These are phyloP conservation scores for Sclerotinia trifoliorum DNA, from an alignment of 2,329 filamentous ascomycete genomes.

Conservation along the genomic window DNA sequence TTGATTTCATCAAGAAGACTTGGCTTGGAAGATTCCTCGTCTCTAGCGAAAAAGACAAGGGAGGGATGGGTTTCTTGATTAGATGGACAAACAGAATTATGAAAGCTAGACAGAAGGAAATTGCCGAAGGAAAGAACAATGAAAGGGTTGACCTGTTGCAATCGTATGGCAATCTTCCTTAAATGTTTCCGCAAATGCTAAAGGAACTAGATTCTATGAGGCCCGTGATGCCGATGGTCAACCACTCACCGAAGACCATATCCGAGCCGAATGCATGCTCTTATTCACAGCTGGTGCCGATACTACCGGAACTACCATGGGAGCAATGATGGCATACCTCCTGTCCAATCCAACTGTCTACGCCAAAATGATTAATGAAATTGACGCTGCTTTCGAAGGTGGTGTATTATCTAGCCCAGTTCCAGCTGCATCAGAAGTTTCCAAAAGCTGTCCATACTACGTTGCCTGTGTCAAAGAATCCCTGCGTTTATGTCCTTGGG, in stretches of 20 bases:
- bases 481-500: slow-evolving; percentile 10
- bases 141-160: slow-evolving; percentile 54
- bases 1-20: slow-evolving; percentile 54
- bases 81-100: slow-evolving; percentile 56
- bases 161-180: slow-evolving; percentile 39
- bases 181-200: neutral
- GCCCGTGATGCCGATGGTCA: slow-evolving; percentile 5
- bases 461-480: slow-evolving; percentile 22
- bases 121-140: slow-evolving; percentile 46
- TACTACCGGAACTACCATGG: slow-evolving; percentile 17
- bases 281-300: slow-evolving; percentile 19
- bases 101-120: slow-evolving; percentile 47
- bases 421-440: slow-evolving; percentile 4
- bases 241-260: slow-evolving; percentile 10
- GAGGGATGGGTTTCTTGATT: slow-evolving; percentile 56
- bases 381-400: slow-evolving; percentile 8
- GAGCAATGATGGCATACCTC: slow-evolving; percentile 17
- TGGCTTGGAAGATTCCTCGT: slow-evolving; percentile 53
- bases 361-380: slow-evolving; percentile 11
- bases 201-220: slow-evolving; percentile 16
- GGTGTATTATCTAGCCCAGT: slow-evolving; percentile 5
- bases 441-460: slow-evolving; percentile 17
- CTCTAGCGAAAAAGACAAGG: slow-evolving; percentile 52
- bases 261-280: slow-evolving; percentile 17
- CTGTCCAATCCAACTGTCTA: slow-evolving; percentile 11